Evolutionary conservation across 192 early-diverging fungal genomes (phyloP).

Genomic region (Rhizophagus clarus): DNA sequence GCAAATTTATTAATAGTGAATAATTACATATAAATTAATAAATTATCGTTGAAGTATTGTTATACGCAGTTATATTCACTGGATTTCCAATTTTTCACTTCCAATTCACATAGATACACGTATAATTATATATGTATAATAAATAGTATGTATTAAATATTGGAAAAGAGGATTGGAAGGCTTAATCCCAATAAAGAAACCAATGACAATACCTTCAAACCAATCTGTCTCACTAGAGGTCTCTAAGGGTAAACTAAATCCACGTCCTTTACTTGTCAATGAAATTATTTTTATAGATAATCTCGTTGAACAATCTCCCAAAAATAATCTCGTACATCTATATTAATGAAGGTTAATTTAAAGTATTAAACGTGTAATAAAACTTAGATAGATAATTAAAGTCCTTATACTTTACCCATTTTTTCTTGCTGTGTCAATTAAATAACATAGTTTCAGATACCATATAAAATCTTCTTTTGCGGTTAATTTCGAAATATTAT

Average conservation of each 20-base stretch:
- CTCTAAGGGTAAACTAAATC: slow-evolving; percentile 81
- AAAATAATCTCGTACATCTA: slow-evolving; percentile 62
- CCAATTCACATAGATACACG: too few species aligned
- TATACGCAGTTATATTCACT: too few species aligned
- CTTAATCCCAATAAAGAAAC: too few species aligned
- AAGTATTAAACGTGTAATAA: too few species aligned
- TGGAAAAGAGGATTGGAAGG: too few species aligned
- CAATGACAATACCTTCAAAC: slow-evolving; percentile 43
- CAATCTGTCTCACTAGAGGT: slow-evolving; percentile 60
- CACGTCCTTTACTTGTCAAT: slow-evolving; percentile 81
- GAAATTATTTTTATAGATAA: slow-evolving; percentile 78
- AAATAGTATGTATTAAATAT: too few species aligned
- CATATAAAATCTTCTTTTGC: slow-evolving; percentile 73
- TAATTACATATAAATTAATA: background rate
- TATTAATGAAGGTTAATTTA: background rate
- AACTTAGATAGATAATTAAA: background rate
- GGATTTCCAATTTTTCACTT: too few species aligned
- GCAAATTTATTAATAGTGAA: background rate
- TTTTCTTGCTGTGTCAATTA: slow-evolving; percentile 54
- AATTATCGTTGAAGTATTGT: background rate
- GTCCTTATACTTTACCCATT: slow-evolving; percentile 37
- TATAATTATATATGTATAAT: too few species aligned
- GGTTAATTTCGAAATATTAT: slow-evolving; percentile 57
- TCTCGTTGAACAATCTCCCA: slow-evolving; percentile 81
- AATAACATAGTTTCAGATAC: slow-evolving; percentile 60